Base-by-base conservation (phyloP, 2,329 filamentous ascomycete genomes). In the Claviceps sp. region DNA sequence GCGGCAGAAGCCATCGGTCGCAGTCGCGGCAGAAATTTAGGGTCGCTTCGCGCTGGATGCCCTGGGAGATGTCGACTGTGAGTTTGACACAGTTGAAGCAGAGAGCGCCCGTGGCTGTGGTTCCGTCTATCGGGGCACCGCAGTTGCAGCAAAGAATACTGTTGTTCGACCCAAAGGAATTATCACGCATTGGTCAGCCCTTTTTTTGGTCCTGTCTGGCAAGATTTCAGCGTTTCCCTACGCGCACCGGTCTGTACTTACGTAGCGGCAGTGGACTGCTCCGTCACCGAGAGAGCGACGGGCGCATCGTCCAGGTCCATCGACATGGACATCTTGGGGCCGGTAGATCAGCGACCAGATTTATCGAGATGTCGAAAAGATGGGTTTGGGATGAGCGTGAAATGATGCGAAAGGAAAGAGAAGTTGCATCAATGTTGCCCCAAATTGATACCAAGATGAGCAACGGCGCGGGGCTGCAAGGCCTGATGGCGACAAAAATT, bases 51-150 rank as follows among this genome's bases (percentile, higher is more conserved):
- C 90, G 82, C 69, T 89, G 91, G 57, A 97, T 90, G 54, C 88
- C 89, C 64, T 85, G 76, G 26, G 90, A 94, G 59, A 96, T 91
- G 70, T 98, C 93, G 69, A 94, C 81, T 47, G 89, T 94, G 60
- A 94, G 80, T 68, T 95, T 95, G 65, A 97, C 82, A 69, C 93
- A 97, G 74, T 97, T 91, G 68, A 88, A 88, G 73, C 93, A 98
- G 52, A 96, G 83, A 42, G 93, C 90, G 55, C 89, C 89, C 50
- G 86, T 83, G 26, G 87, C 77, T 14, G 82, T 81, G 17, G 89
- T 95, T 68, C 93, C 93, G 69, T 96, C 90, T 62, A 98, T 95
- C 40, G 91, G 85, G 54, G 88, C 89, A 64, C 91, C 93, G 69
- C 93, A 98, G 76, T 97, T 95, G 74, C 88, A 95, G 71, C 93